A percentile compares a stretch with the other conserved stretches of the same genome.
Conservation (phyloP, 805 yeast genomes). For the Cyberlindnera subsufficiens region DNA sequence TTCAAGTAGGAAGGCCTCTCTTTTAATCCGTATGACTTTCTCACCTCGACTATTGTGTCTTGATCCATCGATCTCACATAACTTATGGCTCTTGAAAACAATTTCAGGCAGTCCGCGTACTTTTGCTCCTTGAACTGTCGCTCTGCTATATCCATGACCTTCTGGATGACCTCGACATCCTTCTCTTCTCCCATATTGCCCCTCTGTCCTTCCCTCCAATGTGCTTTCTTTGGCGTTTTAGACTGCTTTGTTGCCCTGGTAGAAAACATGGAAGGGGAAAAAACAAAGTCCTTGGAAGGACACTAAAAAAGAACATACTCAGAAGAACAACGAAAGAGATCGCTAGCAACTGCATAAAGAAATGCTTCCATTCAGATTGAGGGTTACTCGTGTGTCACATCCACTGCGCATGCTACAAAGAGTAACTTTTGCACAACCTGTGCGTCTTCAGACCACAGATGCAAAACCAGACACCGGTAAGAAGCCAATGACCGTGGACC, state of each 20-base stretch:
- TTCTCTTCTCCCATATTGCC: background rate
- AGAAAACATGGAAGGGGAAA: no score
- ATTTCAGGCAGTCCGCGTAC: conserved; percentile 11
- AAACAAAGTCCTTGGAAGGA: no score
- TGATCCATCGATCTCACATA: conserved; percentile 17
- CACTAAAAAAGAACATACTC: no score
- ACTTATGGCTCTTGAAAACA: conserved; percentile 15
- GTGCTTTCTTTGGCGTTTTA: background rate
- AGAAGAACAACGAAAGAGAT: background rate
- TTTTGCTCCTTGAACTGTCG: conserved; percentile 10
- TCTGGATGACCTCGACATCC: conserved; percentile 4
- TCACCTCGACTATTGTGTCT: conserved; percentile 2
- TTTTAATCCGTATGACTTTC: conserved; percentile 11
- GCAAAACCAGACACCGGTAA: background rate
- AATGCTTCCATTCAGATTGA: background rate
- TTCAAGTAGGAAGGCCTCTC: conserved; percentile 12
- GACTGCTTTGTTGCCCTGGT: background rate
- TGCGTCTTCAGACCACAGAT: background rate
- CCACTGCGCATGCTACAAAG: background rate
- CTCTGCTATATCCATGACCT: conserved; percentile 12
- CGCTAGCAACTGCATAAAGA: background rate
- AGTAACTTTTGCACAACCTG: background rate
- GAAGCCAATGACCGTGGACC: conserved; percentile 39
- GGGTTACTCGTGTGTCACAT: background rate
- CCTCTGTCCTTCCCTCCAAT: background rate